These are phyloP conservation scores for Macrotyloma uniflorum DNA, from an alignment of 306 rosid species.

Conservation along the genomic window DNA sequence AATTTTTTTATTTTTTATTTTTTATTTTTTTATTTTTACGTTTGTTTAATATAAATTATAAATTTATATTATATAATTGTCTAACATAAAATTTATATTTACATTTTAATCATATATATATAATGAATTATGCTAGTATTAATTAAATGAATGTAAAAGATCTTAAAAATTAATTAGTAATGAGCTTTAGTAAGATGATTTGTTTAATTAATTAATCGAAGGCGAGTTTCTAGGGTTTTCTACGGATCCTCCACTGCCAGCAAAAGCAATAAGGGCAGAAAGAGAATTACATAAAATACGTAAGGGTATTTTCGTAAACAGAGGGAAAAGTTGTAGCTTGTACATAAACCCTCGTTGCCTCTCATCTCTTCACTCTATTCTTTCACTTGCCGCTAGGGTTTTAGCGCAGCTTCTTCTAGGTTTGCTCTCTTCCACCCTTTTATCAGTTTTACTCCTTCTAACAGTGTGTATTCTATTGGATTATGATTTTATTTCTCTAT, in stretches of 20 bases:
- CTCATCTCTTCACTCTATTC: not conserved
- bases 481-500: not conserved
- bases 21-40: no score
- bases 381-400: conserved; percentile 29
- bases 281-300: not conserved
- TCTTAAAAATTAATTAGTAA: no score
- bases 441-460: not conserved
- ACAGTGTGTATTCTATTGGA: not conserved
- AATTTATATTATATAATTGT: no score
- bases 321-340: not conserved
- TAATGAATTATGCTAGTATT: no score
- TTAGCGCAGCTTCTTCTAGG: conserved; percentile 1
- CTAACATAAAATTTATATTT: no score
- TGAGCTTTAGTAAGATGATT: no score
- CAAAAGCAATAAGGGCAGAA: not conserved
- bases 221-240: no score
- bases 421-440: not conserved
- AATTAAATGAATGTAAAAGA: no score
- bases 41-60: no score
- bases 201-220: no score
- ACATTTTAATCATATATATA: no score
- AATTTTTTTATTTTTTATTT: no score
- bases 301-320: conserved; percentile 12
- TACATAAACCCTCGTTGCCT: not conserved
- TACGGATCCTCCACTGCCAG: not conserved